Base-by-base conservation (phyloP, 805 yeast genomes). In the Zygoascus tannicola region DNA sequence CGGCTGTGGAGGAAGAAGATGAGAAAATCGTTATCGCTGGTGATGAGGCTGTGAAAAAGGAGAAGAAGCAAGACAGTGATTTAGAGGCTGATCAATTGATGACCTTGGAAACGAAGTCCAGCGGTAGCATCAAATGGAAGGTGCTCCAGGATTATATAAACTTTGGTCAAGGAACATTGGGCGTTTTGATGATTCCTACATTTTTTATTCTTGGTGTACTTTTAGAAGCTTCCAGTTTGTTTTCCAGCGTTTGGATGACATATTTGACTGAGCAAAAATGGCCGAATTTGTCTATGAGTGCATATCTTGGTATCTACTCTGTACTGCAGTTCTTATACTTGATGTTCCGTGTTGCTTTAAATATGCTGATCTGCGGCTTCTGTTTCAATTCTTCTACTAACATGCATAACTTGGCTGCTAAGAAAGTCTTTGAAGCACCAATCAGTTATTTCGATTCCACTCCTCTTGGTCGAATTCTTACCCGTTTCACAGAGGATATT, bases 401-500 rank as follows among this genome's bases (percentile, higher is more conserved):
- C 5, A 64, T 83, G 53, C 83, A 84, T 55, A 60, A 80, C 37
- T 54, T 57, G 38, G 84, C 87, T 4, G 65, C 78, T 43, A 56
- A 67, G 41, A 73, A 64, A 36, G 63, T 83, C 20, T 64, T 85
- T 49, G 78, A 75, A 47, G 75, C 86, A 2, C 92, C 94, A 32
- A 81, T 84, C 87, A 60, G 76, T 0, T 84, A 74, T 56, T 69
- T 83, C 63, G 94, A 85, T 54, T 73, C 79, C 8, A 84, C 88
- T 0, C 94, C 94, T 19, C 71, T 81, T 68, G 94, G 94, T 0
- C 69, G 92, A 55, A 73, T 84, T 41, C 64, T 84, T 58, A 84
- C 83, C 61, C 68, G 94, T 51, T 83, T 83, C 60, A 82, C 92
- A 1, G 82, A 82, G 53, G 94, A 84, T 58, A 80, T 88, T 0